Conservation (phyloP, 2,329 filamentous ascomycete species). For the Falciphora oryzae region DNA sequence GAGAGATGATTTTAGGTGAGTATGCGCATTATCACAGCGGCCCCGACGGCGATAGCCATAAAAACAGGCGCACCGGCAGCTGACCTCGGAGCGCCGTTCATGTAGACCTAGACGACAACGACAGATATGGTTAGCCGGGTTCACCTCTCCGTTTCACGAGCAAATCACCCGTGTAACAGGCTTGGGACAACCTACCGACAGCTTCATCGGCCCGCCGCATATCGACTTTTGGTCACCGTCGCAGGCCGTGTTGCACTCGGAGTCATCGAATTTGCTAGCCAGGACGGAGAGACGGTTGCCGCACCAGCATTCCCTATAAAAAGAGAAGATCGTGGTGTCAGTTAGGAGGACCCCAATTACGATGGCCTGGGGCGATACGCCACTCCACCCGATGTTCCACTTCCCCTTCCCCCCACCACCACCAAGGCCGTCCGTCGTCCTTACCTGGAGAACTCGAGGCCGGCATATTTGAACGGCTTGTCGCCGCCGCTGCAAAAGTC, state of each 20-base stretch:
- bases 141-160: neutral
- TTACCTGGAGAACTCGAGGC: conserved; percentile 47
- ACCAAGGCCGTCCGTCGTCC: conserved; percentile 12
- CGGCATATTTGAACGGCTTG: conserved; percentile 42
- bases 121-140: neutral
- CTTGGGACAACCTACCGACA: conserved; percentile 30
- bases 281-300: conserved; percentile 41
- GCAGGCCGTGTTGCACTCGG: conserved; percentile 45
- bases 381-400: too few relatives aligned
- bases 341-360: too few relatives aligned
- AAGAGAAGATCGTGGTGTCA: neutral
- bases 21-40: neutral
- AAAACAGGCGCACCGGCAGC: neutral
- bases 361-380: too few relatives aligned
- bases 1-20: neutral
- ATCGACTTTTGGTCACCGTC: conserved; percentile 44
- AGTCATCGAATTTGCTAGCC: conserved; percentile 39
- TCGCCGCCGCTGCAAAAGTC: conserved; percentile 39
- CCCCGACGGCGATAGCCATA: neutral
- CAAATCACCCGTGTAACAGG: neutral
- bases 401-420: neutral
- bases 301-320: conserved; percentile 54
- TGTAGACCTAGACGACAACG: conserved; percentile 14
- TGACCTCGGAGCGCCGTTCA: conserved; percentile 5
- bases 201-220: conserved; percentile 48